phyloP scores from a whole-genome alignment of 768 basidiomycete species.

The Serendipita vermifera region DNA sequence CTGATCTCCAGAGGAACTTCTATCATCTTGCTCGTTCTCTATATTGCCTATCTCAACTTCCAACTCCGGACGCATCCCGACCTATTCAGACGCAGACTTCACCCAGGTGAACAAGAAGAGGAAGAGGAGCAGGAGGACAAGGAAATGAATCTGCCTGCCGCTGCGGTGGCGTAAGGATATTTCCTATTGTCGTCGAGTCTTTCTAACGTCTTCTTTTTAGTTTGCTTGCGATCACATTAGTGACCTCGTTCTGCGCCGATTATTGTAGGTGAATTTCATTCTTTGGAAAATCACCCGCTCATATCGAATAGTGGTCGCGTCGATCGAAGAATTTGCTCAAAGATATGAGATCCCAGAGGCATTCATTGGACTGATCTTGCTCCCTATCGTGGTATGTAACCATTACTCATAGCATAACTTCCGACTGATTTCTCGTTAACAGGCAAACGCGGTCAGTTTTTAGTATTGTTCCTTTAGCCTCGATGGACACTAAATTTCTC shows the following conservation, averaged over 20 bases:
- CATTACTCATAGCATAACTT: slow-evolving; percentile 15
- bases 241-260: slow-evolving; percentile 84
- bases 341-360: slow-evolving; percentile 69
- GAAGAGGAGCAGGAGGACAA: slow-evolving; percentile 32
- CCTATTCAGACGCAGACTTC: neutral
- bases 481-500: neutral
- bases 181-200: neutral
- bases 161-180: slow-evolving; percentile 34
- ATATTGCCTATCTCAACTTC: slow-evolving; percentile 62
- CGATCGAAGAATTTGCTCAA: slow-evolving; percentile 81
- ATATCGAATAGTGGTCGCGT: slow-evolving; percentile 54
- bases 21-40: slow-evolving; percentile 57
- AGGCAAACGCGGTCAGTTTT: neutral
- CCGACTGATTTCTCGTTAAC: slow-evolving; percentile 45
- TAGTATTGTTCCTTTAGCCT: slow-evolving; percentile 9
- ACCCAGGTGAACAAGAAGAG: slow-evolving; percentile 25
- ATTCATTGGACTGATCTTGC: slow-evolving; percentile 75
- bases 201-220: slow-evolving; percentile 24
- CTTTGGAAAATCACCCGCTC: neutral
- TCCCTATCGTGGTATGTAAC: slow-evolving; percentile 67
- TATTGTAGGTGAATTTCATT: slow-evolving; percentile 40
- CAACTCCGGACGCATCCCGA: slow-evolving; percentile 34
- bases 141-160: slow-evolving; percentile 59
- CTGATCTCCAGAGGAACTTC: slow-evolving; percentile 73
- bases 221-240: slow-evolving; percentile 57